A percentile compares a stretch with the other conserved stretches of the same genome.
These are phyloP conservation scores for Leucocoprinus sp. DNA, from an alignment of 768 basidiomycete species.

Conservation along the genomic window DNA sequence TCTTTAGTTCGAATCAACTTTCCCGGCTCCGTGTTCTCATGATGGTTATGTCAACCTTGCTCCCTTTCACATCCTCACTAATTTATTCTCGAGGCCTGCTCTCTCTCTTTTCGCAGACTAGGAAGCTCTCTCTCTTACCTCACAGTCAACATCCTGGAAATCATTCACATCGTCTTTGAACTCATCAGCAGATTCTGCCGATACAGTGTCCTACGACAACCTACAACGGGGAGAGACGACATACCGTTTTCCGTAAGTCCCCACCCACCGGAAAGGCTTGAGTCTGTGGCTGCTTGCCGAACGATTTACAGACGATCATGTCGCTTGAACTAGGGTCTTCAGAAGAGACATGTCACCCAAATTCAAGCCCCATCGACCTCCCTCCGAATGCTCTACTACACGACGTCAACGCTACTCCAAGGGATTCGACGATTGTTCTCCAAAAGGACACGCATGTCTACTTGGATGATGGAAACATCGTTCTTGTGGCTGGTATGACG, in stretches of 20 bases:
- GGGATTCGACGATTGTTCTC: neutral
- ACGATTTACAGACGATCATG: neutral
- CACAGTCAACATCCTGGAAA: neutral
- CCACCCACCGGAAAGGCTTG: too few species aligned
- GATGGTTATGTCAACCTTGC: too few species aligned
- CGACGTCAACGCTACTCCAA: neutral
- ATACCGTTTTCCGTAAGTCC: too few species aligned
- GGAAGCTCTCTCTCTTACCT: neutral
- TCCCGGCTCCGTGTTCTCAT: too few species aligned
- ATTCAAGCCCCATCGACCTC: neutral
- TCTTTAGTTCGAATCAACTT: too few species aligned
- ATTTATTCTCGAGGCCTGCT: too few species aligned
- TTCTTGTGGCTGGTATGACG: slow-evolving; percentile 9
- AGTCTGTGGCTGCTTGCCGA: too few species aligned
- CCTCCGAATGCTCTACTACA: neutral
- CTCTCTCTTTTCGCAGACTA: neutral
- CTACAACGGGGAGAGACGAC: neutral
- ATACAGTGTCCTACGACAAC: neutral
- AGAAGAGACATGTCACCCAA: neutral
- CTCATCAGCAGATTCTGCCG: neutral
- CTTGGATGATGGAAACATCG: slow-evolving; percentile 11
- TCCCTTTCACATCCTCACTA: too few species aligned
- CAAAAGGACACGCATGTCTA: slow-evolving; percentile 9
- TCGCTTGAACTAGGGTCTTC: neutral
- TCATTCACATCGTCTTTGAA: neutral